A percentile compares a stretch with the other conserved stretches of the same genome.
These are phyloP conservation scores for Colletotrichum tabaci DNA, from an alignment of 2,329 filamentous ascomycete species.

Conservation along the genomic window DNA sequence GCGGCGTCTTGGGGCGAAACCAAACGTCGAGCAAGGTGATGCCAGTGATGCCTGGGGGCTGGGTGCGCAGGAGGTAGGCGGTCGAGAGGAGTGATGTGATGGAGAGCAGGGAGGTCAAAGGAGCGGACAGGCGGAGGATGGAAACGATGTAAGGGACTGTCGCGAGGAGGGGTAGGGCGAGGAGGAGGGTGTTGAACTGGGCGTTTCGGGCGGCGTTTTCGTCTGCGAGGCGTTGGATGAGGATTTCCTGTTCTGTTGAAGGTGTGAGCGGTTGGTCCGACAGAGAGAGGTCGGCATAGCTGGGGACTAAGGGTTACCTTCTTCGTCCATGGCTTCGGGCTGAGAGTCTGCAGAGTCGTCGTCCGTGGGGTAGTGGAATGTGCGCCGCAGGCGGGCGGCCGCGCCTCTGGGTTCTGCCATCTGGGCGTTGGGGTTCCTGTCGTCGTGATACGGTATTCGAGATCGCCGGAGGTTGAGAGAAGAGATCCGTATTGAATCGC, in stretches of 20 bases:
- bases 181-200: conserved; percentile 71
- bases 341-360: conserved; percentile 67
- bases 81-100: conserved; percentile 73
- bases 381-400: conserved; percentile 77
- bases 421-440: not conserved
- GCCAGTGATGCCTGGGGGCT: conserved; percentile 70
- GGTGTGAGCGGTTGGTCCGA: conserved; percentile 33
- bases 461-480: not conserved
- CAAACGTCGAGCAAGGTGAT: conserved; percentile 65
- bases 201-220: conserved; percentile 72
- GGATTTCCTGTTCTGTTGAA: conserved; percentile 72
- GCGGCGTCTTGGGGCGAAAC: conserved; percentile 47
- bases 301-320: conserved; percentile 65
- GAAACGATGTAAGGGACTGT: conserved; percentile 68
- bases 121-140: conserved; percentile 53
- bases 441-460: not conserved
- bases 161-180: conserved; percentile 71
- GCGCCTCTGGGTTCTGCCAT: conserved; percentile 48
- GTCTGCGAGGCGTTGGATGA: conserved; percentile 69
- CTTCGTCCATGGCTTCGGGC: conserved; percentile 79
- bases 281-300: conserved; percentile 26
- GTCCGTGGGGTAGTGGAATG: conserved; percentile 82
- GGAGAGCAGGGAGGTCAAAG: conserved; percentile 47
- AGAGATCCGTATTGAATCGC: not conserved
- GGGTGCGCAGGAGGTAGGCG: conserved; percentile 71